Percentiles rank a stretch among this genome's conserved stretches.
phyloP scores from a whole-genome alignment of 2,329 filamentous ascomycete species.

The Exophiala bonariae region DNA sequence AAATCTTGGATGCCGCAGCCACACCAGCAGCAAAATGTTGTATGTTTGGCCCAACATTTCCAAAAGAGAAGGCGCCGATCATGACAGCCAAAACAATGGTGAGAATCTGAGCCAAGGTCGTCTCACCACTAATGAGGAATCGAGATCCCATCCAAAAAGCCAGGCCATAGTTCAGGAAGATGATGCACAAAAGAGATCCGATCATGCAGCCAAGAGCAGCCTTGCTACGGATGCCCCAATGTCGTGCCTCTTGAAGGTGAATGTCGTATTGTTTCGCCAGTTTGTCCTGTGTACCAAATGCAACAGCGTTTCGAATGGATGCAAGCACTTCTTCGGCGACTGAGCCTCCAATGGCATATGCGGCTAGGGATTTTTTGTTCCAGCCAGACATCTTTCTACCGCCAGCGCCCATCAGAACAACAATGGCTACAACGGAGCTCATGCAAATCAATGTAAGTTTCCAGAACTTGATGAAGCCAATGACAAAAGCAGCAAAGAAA shows the following conservation, averaged over 20 bases:
- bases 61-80: conserved; percentile 88
- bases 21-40: conserved; percentile 83
- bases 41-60: conserved; percentile 80
- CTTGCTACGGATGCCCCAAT: conserved; percentile 75
- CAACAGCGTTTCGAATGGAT: conserved; percentile 87
- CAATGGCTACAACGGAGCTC: conserved; percentile 76
- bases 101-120: conserved; percentile 69
- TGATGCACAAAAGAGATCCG: conserved; percentile 75
- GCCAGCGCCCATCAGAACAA: conserved; percentile 73
- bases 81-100: conserved; percentile 89
- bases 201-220: conserved; percentile 74
- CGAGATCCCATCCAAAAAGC: conserved; percentile 82
- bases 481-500: conserved; percentile 85
- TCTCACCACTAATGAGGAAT: conserved; percentile 67
- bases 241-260: conserved; percentile 72
- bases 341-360: conserved; percentile 81
- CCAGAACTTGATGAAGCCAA: conserved; percentile 90
- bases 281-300: conserved; percentile 90
- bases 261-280: conserved; percentile 82
- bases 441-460: conserved; percentile 86
- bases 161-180: conserved; percentile 84
- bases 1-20: conserved; percentile 88
- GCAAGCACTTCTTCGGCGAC: conserved; percentile 93
- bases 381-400: conserved; percentile 76
- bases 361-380: conserved; percentile 73